Percentiles rank a stretch among this genome's conserved stretches.
Evolutionary conservation across 2,329 filamentous ascomycete species (phyloP).

Genomic region (Paraphoma chrysanthemicola): DNA sequence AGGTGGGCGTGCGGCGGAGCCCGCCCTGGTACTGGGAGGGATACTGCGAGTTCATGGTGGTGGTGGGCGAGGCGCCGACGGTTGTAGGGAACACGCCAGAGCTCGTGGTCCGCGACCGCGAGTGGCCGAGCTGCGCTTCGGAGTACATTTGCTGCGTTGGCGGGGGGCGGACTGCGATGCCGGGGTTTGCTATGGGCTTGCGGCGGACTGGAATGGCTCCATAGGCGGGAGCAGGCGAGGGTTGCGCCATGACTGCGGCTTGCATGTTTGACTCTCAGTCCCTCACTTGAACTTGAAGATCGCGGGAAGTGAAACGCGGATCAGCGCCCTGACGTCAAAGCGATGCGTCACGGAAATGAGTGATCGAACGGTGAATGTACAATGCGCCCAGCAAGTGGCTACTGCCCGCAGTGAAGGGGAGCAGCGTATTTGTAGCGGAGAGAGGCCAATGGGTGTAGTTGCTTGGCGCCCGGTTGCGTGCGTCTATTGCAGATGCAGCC

Average conservation of each 20-base stretch:
- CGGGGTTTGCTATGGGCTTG: conserved; percentile 44
- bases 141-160: conserved; percentile 24
- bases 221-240: conserved; percentile 30
- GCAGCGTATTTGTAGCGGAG: conserved; percentile 26
- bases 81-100: conserved; percentile 41
- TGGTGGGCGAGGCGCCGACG: conserved; percentile 27
- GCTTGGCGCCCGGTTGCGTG: conserved; percentile 36
- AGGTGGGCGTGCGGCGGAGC: conserved; percentile 67
- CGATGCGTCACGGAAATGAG: conserved; percentile 16
- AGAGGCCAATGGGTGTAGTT: conserved; percentile 10
- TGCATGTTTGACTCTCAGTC: conserved; percentile 32
- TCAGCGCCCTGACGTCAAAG: conserved; percentile 35
- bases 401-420: conserved; percentile 12
- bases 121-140: conserved; percentile 39
- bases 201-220: conserved; percentile 40
- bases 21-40: conserved; percentile 43
- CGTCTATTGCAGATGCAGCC: conserved; percentile 8
- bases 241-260: conserved; percentile 35
- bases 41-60: conserved; percentile 44
- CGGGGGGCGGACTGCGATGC: conserved; percentile 39
- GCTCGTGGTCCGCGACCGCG: conserved; percentile 47
- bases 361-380: neutral
- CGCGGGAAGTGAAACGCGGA: conserved; percentile 32
- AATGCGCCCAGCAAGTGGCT: neutral
- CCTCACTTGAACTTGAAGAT: conserved; percentile 20